A percentile compares a stretch with the other conserved stretches of the same genome.
phyloP scores from a whole-genome alignment of 805 yeast species.

The Cyberlindnera suaveolens region DNA sequence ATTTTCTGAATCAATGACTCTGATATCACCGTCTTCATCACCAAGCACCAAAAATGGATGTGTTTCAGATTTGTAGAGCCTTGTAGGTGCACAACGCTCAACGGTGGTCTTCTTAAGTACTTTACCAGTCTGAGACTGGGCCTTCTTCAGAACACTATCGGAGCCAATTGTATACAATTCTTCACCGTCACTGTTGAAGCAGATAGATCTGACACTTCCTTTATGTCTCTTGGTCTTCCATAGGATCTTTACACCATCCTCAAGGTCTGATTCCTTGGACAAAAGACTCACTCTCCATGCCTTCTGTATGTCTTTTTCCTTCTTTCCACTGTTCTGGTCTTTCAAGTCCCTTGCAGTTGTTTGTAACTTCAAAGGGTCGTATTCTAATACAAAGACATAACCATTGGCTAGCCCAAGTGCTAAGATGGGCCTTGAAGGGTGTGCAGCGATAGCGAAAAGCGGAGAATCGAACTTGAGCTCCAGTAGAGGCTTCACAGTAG shows the following conservation, averaged over 20 bases:
- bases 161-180: slow-evolving; percentile 66
- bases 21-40: slow-evolving; percentile 62
- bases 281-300: slow-evolving; percentile 39
- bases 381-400: slow-evolving; percentile 54
- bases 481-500: slow-evolving; percentile 25
- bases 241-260: slow-evolving; percentile 25
- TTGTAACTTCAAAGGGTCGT: slow-evolving; percentile 44
- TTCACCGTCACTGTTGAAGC: slow-evolving; percentile 49
- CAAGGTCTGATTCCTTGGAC: slow-evolving; percentile 18
- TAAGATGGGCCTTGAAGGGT: slow-evolving; percentile 62
- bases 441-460: slow-evolving; percentile 70
- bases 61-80: slow-evolving; percentile 28
- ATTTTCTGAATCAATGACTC: slow-evolving; percentile 51
- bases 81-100: slow-evolving; percentile 23
- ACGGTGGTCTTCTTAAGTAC: slow-evolving; percentile 39
- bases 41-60: slow-evolving; percentile 46
- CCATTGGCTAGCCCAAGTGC: slow-evolving; percentile 82
- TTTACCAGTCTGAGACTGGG: slow-evolving; percentile 64
- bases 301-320: slow-evolving; percentile 28
- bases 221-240: slow-evolving; percentile 94
- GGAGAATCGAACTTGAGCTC: slow-evolving; percentile 46
- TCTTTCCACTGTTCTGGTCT: slow-evolving; percentile 16
- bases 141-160: slow-evolving; percentile 74
- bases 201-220: slow-evolving; percentile 72
- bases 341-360: slow-evolving; percentile 23